Evolutionary conservation across 108 stramenopile species (phyloP).

Genomic region (Cyclostephanos tholiformis): DNA sequence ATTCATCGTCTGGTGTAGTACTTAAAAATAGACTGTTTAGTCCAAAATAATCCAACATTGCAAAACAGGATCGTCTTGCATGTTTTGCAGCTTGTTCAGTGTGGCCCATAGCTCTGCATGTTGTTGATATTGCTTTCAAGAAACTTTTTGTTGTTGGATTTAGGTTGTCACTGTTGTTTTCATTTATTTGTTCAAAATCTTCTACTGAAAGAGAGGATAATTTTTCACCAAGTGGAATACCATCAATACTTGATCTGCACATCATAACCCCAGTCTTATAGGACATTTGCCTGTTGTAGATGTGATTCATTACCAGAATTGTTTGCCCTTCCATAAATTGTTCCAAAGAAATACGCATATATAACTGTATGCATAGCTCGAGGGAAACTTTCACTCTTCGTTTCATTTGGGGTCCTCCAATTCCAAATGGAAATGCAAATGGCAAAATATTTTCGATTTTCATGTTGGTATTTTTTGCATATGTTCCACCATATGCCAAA

Average conservation of each 20-base stretch:
- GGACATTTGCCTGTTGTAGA: too few species aligned
- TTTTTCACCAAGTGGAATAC: neutral
- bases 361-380: neutral
- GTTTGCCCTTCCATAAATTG: too few species aligned
- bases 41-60: conserved; percentile 29
- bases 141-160: neutral
- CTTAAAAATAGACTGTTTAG: conserved; percentile 25
- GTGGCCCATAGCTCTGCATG: conserved; percentile 22
- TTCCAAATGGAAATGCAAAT: neutral
- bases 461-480: too few species aligned
- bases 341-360: neutral
- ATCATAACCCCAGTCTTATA: too few species aligned
- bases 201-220: neutral
- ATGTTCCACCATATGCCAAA: conserved; percentile 11
- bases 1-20: too few species aligned
- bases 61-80: conserved; percentile 17
- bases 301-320: too few species aligned
- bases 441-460: too few species aligned
- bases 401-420: neutral
- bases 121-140: conserved; percentile 3
- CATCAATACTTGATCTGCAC: too few species aligned
- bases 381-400: neutral
- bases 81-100: conserved; percentile 25
- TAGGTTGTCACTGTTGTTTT: neutral
- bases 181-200: neutral